Evolutionary conservation across 345 rosid genomes (phyloP).

Genomic region (Citrus australasica): DNA sequence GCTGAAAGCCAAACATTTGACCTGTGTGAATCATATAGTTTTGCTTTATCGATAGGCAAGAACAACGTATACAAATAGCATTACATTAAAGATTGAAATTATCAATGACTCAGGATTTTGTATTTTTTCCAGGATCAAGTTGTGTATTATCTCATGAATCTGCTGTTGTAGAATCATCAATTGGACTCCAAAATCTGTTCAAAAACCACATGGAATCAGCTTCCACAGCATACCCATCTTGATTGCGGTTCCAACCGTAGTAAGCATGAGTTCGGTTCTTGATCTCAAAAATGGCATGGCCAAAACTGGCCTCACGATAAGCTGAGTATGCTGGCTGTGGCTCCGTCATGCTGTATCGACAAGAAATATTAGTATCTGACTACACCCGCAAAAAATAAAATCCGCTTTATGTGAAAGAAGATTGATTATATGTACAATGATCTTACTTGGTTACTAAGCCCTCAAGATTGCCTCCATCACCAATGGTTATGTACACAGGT

Average conservation of each 20-base stretch:
- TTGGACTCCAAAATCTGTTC: conserved; percentile 66
- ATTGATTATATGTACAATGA: not conserved
- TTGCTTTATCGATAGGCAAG: no score
- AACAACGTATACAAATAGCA: no score
- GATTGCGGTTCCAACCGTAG: conserved; percentile 84
- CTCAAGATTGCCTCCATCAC: conserved; percentile 89
- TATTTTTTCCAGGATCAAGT: not conserved
- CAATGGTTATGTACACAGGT: conserved; percentile 76
- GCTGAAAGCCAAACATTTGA: no score
- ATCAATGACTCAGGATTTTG: not conserved
- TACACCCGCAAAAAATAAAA: not conserved
- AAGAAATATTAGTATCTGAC: not conserved
- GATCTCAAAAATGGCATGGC: conserved; percentile 76
- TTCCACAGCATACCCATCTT: conserved; percentile 75
- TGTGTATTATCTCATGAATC: not conserved
- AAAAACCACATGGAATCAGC: conserved; percentile 83
- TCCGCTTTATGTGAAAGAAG: not conserved
- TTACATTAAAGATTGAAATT: not conserved
- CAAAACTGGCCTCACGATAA: conserved; percentile 86
- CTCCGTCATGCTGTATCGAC: conserved; percentile 64
- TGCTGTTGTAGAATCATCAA: conserved; percentile 46
- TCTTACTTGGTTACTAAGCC: conserved; percentile 75
- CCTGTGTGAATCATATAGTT: no score
- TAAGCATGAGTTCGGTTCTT: conserved; percentile 82
- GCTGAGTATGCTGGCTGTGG: conserved; percentile 95